These are phyloP conservation scores for Metschnikowia reukaufii DNA, from an alignment of 805 yeast species.

Conservation along the genomic window DNA sequence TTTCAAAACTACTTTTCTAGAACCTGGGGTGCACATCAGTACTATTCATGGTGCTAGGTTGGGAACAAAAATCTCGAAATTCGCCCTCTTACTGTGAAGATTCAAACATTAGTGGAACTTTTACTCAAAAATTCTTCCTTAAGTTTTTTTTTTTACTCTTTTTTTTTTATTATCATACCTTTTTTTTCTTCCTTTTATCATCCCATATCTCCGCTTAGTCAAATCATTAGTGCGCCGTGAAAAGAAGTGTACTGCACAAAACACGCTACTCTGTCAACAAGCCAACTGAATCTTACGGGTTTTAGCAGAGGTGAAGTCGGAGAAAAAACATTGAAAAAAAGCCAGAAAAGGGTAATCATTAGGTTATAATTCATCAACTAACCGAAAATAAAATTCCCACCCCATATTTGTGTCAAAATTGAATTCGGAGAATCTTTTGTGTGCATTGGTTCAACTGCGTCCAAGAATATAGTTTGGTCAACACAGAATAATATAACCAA, in stretches of 20 bases:
- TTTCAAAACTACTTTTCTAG: too few relatives aligned
- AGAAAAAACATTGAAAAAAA: background rate
- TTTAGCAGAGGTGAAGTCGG: background rate
- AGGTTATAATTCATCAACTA: background rate
- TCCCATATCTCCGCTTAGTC: too few relatives aligned
- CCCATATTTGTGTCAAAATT: background rate
- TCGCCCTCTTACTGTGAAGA: too few relatives aligned
- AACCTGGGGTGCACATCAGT: too few relatives aligned
- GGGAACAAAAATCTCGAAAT: too few relatives aligned
- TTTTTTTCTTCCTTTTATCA: too few relatives aligned
- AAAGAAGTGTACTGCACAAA: slow-evolving; percentile 8
- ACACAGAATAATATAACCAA: background rate
- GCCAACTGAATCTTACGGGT: slow-evolving; percentile 3
- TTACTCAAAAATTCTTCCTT: too few relatives aligned
- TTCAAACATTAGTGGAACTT: too few relatives aligned
- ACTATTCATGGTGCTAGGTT: too few relatives aligned
- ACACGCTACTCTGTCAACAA: slow-evolving; percentile 8
- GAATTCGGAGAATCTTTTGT: background rate
- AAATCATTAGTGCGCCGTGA: too few relatives aligned
- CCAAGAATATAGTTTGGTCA: background rate
- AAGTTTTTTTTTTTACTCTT: too few relatives aligned
- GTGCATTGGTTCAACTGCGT: background rate
- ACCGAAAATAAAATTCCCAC: background rate
- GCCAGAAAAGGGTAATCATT: background rate
- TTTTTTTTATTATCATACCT: too few relatives aligned